Evolutionary conservation across 2,329 filamentous ascomycete species (phyloP).

Genomic region (Lasiodiplodia hormozganensis): DNA sequence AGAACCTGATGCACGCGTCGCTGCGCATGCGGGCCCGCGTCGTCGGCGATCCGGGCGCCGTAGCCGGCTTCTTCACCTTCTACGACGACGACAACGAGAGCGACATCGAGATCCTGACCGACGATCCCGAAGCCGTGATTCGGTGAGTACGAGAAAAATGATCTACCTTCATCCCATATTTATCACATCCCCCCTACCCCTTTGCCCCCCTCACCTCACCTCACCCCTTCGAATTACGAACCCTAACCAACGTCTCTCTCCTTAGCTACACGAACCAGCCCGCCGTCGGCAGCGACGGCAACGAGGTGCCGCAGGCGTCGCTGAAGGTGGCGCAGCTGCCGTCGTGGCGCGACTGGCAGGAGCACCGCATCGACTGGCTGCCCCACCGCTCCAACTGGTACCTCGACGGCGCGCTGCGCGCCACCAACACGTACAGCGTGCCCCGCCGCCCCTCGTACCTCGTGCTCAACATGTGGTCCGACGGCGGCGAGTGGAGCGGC

Average conservation of each 20-base stretch:
- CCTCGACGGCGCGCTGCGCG: slow-evolving; percentile 58
- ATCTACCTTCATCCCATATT: not conserved
- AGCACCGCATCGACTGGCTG: slow-evolving; percentile 68
- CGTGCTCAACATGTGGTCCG: slow-evolving; percentile 67
- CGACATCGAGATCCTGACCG: slow-evolving; percentile 61
- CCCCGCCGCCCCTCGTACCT: slow-evolving; percentile 61
- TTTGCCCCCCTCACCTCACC: not conserved
- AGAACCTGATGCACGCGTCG: slow-evolving; percentile 56
- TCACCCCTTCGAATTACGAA: not conserved
- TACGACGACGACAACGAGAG: slow-evolving; percentile 55
- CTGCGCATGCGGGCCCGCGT: slow-evolving; percentile 57
- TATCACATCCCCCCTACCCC: not conserved
- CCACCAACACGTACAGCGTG: slow-evolving; percentile 62
- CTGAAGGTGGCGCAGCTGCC: slow-evolving; percentile 56
- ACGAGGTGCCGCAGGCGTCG: slow-evolving; percentile 57
- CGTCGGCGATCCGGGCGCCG: slow-evolving; percentile 53
- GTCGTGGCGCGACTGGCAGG: slow-evolving; percentile 63
- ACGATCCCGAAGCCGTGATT: slow-evolving; percentile 52
- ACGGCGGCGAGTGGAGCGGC: slow-evolving; percentile 66
- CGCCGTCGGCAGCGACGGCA: slow-evolving; percentile 54
- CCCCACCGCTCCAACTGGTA: slow-evolving; percentile 63
- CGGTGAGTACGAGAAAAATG: slow-evolving; percentile 33
- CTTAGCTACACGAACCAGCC: slow-evolving; percentile 67
- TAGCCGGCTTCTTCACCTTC: slow-evolving; percentile 65
- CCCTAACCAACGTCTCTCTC: not conserved